phyloP scores from a whole-genome alignment of 2,329 filamentous ascomycete genomes.

The Xylaria sp. region DNA sequence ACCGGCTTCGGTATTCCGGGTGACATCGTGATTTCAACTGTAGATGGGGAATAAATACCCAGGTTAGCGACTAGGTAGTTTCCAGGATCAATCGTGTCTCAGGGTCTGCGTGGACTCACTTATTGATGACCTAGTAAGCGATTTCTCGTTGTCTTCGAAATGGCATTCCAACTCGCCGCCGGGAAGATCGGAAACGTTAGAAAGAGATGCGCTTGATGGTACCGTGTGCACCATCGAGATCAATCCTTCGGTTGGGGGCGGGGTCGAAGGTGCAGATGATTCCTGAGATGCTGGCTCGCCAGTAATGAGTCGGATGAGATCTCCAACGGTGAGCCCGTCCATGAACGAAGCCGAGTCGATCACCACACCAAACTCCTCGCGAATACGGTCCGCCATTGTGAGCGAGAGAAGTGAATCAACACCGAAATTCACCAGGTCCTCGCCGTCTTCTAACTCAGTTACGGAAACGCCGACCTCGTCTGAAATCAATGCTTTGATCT shows the following conservation, averaged over 20 bases:
- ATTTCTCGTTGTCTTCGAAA: neutral
- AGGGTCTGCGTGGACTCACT: neutral
- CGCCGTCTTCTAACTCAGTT: constrained; percentile 2
- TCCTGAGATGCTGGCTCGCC: neutral
- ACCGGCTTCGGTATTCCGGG: neutral
- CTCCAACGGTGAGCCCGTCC: constrained; percentile 5
- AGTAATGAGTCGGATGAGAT: neutral
- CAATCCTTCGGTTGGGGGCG: neutral
- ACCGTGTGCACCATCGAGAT: neutral
- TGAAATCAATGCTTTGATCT: constrained; percentile 2
- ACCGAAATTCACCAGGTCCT: constrained; percentile 6
- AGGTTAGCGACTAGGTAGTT: neutral
- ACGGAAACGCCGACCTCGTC: constrained; percentile 9
- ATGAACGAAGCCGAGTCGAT: constrained; percentile 1
- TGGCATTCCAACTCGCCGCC: neutral
- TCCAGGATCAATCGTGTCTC: neutral
- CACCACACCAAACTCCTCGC: neutral
- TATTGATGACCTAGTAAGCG: neutral
- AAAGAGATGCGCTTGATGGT: neutral
- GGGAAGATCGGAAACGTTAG: neutral
- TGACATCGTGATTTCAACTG: neutral
- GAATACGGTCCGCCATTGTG: neutral
- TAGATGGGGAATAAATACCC: neutral
- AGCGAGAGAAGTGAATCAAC: constrained; percentile 5
- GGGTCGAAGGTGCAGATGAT: neutral